A percentile compares a stretch with the other conserved stretches of the same genome.
These are phyloP conservation scores for Oryza nivara DNA, from an alignment of 176 grass and related monocot genomes.

Conservation along the genomic window DNA sequence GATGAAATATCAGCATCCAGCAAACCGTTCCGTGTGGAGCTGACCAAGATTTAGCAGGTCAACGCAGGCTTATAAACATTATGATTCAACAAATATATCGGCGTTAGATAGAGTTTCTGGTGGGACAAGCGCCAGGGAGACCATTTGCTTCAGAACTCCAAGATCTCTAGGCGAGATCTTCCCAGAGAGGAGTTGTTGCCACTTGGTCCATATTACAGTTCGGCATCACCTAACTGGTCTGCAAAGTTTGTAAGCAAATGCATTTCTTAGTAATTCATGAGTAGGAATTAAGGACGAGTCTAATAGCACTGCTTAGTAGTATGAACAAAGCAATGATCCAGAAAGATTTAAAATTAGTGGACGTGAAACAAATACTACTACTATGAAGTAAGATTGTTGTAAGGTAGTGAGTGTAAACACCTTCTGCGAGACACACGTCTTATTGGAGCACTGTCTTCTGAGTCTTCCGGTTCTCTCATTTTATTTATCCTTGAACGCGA, in stretches of 20 bases:
- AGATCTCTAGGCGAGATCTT: slow-evolving; percentile 50
- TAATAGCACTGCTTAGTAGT: neutral
- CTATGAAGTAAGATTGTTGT: neutral
- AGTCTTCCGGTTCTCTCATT: slow-evolving; percentile 42
- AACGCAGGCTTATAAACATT: neutral
- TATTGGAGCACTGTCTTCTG: slow-evolving; percentile 41
- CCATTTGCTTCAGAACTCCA: neutral
- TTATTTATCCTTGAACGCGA: slow-evolving; percentile 48
- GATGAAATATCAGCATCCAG: neutral
- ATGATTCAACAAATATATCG: neutral
- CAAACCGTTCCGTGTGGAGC: neutral
- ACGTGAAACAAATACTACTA: neutral
- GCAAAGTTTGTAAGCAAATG: slow-evolving; percentile 18
- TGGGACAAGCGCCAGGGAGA: neutral
- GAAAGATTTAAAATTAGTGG: neutral
- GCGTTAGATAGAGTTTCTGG: neutral
- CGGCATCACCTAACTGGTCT: slow-evolving; percentile 31
- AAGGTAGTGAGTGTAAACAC: slow-evolving; percentile 17
- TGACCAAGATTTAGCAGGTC: neutral
- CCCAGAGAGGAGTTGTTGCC: neutral
- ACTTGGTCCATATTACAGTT: neutral
- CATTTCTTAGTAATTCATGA: neutral
- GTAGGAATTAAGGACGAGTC: neutral
- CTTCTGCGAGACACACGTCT: slow-evolving; percentile 56
- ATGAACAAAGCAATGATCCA: neutral